A percentile compares a stretch with the other conserved stretches of the same genome.
Evolutionary conservation across 805 yeast species (phyloP).

Genomic region (Ogataea paraovalis): DNA sequence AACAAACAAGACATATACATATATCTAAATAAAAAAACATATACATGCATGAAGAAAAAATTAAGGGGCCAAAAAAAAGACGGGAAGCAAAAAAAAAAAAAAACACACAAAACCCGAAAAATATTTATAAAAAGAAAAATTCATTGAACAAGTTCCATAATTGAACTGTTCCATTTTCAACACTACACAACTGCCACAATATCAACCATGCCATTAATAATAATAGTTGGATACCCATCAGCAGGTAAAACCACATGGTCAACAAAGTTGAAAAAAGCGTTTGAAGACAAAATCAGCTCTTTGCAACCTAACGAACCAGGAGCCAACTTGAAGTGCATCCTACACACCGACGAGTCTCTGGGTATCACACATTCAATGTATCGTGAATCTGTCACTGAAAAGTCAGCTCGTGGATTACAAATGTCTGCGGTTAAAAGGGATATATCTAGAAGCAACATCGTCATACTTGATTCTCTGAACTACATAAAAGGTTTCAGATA

Average conservation of each 20-base stretch:
- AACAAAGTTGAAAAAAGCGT: conserved; percentile 40
- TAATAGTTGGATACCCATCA: conserved; percentile 81
- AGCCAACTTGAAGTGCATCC: conserved; percentile 52
- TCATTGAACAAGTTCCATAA: neutral
- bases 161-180: neutral
- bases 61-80: neutral
- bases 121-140: too few species aligned
- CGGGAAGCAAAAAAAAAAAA: too few species aligned
- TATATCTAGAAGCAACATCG: conserved; percentile 62
- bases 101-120: too few species aligned
- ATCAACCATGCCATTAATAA: conserved; percentile 91
- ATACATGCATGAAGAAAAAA: neutral
- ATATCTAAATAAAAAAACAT: neutral
- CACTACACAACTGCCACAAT: neutral
- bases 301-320: conserved; percentile 45
- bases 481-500: conserved; percentile 95
- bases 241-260: conserved; percentile 84
- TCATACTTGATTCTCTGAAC: conserved; percentile 78
- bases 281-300: conserved; percentile 43
- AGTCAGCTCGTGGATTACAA: conserved; percentile 76
- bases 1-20: too few species aligned
- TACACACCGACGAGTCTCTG: conserved; percentile 74
- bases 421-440: conserved; percentile 87
- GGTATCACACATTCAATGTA: conserved; percentile 70
- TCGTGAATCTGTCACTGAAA: conserved; percentile 69